Base-by-base conservation (phyloP, 202 grass and related monocot genomes). In the Schoenoplectus triqueter region DNA sequence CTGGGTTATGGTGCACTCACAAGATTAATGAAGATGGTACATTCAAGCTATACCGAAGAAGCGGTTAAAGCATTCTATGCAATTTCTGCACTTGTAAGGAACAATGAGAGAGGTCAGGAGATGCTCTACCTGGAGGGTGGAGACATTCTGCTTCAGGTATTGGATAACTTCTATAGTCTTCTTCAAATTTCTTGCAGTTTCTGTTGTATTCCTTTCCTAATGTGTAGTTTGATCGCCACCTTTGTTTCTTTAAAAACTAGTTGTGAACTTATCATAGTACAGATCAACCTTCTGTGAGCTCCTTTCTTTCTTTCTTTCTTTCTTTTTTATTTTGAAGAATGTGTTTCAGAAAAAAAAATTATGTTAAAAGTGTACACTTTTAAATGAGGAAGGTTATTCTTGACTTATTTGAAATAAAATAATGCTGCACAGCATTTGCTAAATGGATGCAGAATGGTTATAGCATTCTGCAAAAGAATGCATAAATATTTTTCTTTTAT, bases 11-110 rank as follows among this genome's bases (percentile, higher is more conserved):
- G 93, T 88, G 84, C 91, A 87, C 84, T 98, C 59, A 73, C 46
- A 55, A 91, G 83, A 87, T 82, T 98, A 84, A 89, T 94, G 86
- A 94, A 95, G 84, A 95, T 99, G 96, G 91, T 94, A 6, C 85
- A 92, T 86, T 95, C 93, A 9, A 94, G 68, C 48, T 92, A 87
- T 65, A 57, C 81, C 61, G 87, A 94, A 85, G 96, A 95, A 92
- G 88, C 91, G 49, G 65, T 90, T 46, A 99, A 94, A 85, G 93
- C 91, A 61, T 83, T 98, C 57, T 94, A 95, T 85, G 87, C 93
- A 59, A 92, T 95, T 87, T 94, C 93, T 74, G 84, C 96, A 75
- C 87, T 99, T 83, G 91, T 95, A 73, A 89, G 91, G 84, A 73
- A 95, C 39, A 95, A 94, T 75, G 82, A 88, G 65, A 86, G 86